Evolutionary conservation across 768 basidiomycete species (phyloP).

Genomic region (Suillus luteus): DNA sequence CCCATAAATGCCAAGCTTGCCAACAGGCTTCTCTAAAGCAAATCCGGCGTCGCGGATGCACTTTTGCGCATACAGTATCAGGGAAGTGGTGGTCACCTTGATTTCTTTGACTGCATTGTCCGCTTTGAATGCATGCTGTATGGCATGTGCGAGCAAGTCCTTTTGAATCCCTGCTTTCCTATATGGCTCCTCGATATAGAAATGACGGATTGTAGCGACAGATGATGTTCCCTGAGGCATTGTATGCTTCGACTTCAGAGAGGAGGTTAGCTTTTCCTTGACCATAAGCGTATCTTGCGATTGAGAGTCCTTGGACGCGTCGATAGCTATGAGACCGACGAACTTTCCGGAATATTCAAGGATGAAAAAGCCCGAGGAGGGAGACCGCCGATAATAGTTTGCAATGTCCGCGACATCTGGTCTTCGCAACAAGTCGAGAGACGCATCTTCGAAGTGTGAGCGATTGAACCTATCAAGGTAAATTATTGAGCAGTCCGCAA

Average conservation of each 20-base stretch:
- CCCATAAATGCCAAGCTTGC: constrained; percentile 52
- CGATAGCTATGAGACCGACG: constrained; percentile 71
- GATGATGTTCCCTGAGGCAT: constrained; percentile 40
- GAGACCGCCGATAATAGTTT: constrained; percentile 58
- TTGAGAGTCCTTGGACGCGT: constrained; percentile 51
- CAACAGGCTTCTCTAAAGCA: constrained; percentile 41
- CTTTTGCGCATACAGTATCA: constrained; percentile 51
- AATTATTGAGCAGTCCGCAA: constrained; percentile 3
- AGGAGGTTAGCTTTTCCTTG: constrained; percentile 24
- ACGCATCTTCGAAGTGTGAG: constrained; percentile 59
- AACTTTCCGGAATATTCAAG: constrained; percentile 59
- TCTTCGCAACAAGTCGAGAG: constrained; percentile 52
- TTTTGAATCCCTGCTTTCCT: constrained; percentile 57
- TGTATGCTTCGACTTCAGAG: constrained; percentile 15
- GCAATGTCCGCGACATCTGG: constrained; percentile 56
- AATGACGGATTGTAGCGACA: constrained; percentile 71
- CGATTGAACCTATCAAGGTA: constrained; percentile 61
- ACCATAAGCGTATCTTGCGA: constrained; percentile 29
- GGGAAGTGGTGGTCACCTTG: constrained; percentile 47
- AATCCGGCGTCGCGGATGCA: constrained; percentile 54
- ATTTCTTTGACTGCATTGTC: constrained; percentile 46
- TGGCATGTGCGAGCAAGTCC: constrained; percentile 64
- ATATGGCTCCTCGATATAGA: constrained; percentile 69
- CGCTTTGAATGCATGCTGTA: constrained; percentile 55
- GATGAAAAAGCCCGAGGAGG: constrained; percentile 71